Conservation (phyloP, 352 stramenopile genomes). For the Globisporangium megalacanthum region DNA sequence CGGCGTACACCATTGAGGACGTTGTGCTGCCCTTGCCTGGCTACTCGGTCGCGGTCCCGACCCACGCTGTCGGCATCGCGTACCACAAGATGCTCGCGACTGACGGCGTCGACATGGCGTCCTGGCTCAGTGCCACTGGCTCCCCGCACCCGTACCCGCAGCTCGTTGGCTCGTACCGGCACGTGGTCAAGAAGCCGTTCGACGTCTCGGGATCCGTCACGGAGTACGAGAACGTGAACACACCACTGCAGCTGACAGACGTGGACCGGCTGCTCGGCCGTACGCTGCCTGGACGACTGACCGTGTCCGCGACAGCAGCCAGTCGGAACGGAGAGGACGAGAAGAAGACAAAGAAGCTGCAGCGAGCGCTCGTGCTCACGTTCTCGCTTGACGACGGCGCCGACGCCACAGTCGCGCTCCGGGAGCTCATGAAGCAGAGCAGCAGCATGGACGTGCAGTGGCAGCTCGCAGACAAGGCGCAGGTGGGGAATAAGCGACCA, state of each 20-base stretch:
- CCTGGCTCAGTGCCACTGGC: slow-evolving; percentile 11
- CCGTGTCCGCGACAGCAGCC: not conserved
- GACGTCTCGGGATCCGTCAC: slow-evolving; percentile 84
- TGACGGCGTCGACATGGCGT: slow-evolving; percentile 52
- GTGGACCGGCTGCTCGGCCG: slow-evolving; percentile 50
- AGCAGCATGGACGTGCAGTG: slow-evolving; percentile 76
- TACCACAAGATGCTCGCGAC: slow-evolving; percentile 52
- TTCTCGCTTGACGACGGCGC: slow-evolving; percentile 59
- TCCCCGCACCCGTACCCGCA: slow-evolving; percentile 56
- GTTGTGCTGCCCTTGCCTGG: slow-evolving; percentile 94
- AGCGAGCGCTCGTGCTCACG: slow-evolving; percentile 46
- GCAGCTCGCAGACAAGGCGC: slow-evolving; percentile 29
- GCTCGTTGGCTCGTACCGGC: slow-evolving; percentile 87
- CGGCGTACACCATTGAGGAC: slow-evolving; percentile 88
- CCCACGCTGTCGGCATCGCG: slow-evolving; percentile 49
- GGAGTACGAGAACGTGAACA: slow-evolving; percentile 82
- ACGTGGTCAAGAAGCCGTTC: slow-evolving; percentile 84
- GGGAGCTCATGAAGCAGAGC: slow-evolving; percentile 94
- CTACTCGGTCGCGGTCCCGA: slow-evolving; percentile 79
- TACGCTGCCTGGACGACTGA: not conserved
- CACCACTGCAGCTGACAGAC: slow-evolving; percentile 89
- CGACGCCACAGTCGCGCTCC: slow-evolving; percentile 92
- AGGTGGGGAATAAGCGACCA: slow-evolving; percentile 1
- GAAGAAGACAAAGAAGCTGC: not conserved
- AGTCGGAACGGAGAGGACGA: not conserved